These are phyloP conservation scores for Arabis alpina DNA, from an alignment of 345 rosid genomes.

Conservation along the genomic window DNA sequence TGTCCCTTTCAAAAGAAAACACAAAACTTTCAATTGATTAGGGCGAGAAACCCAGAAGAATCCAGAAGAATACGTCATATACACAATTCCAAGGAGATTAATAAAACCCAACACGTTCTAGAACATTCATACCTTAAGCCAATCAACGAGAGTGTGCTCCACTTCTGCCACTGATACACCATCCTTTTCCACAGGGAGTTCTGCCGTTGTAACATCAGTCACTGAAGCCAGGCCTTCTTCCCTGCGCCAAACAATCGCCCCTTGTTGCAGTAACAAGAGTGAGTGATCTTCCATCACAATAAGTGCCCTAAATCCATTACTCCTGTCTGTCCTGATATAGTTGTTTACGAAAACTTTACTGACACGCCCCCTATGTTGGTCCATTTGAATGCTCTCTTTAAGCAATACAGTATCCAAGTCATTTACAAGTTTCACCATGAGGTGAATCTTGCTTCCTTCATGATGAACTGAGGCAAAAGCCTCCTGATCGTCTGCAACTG, in stretches of 20 bases:
- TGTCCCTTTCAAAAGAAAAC: constrained; percentile 70
- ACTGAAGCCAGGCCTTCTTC: constrained; percentile 96
- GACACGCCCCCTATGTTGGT: constrained; percentile 71
- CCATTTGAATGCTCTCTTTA: constrained; percentile 72
- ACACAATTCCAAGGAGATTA: constrained; percentile 18
- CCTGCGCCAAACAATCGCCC: constrained; percentile 92
- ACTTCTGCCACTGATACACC: constrained; percentile 95
- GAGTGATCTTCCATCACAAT: constrained; percentile 99
- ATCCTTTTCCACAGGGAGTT: constrained; percentile 82
- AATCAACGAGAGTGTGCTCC: constrained; percentile 89
- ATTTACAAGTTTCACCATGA: constrained; percentile 67
- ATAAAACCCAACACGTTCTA: constrained; percentile 2
- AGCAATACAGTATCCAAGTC: constrained; percentile 77
- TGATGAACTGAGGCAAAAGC: constrained; percentile 80
- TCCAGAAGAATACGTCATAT: neutral
- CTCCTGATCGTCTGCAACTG: constrained; percentile 60
- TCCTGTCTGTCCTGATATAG: constrained; percentile 88
- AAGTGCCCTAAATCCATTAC: constrained; percentile 96
- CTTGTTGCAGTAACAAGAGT: constrained; percentile 87
- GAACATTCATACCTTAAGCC: constrained; percentile 79
- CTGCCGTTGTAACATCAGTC: constrained; percentile 80
- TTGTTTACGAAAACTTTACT: constrained; percentile 89
- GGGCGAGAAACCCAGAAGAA: constrained; percentile 22
- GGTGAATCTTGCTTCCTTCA: constrained; percentile 62
- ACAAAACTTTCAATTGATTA: constrained; percentile 33